Base-by-base conservation (phyloP, 352 stramenopile genomes). In the Hyphochytrium catenoides region DNA sequence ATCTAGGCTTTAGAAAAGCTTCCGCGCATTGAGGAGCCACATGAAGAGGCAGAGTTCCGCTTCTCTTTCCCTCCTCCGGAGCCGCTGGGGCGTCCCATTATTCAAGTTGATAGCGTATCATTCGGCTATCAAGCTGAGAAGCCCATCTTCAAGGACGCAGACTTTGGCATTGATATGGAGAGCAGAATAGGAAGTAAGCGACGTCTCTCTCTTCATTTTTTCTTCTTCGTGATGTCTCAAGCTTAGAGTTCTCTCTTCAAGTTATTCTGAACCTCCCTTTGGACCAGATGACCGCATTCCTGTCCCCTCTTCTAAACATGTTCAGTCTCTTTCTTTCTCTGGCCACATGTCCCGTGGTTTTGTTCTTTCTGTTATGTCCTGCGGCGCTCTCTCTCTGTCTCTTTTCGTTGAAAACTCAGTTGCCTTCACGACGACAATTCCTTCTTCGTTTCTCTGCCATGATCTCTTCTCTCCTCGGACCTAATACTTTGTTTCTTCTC, bases 111-210 rank as follows among this genome's bases (percentile, higher is more conserved):
- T 41, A 74, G 58, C 26, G 62, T 81, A 19, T 44, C 59, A n/a
- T 83, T 83, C 51, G 61, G 51, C 19, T 83, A 83, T 49, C 51
- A 44, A 18, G 47, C 59, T 2, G 43, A 69, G 34, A 54, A 51
- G 4, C 60, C 63, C 15, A 41, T 72, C 35, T 48, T 83, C 19
- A 8, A 39, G 31, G 62, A 83, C 34, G 83, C 95, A 8, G 87
- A 96, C 58, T 94, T 96, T 67, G 84, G 86, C 27, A 74, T 96
- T n/a, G 84, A 95, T 53, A 69, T 95, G 41, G 63, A 76, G 25
- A 92, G 70, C 17, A 66, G 78, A 32, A 93, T 96, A 52, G 83
- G 81, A 47, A 91, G 70, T 34, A 37, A 69, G 14, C 57, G 59
- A 25, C 41, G 36, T 44, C 15, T 41, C n/a, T 43, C 14, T 4